phyloP scores from a whole-genome alignment of 306 rosid genomes.

The Prinsepia uniflora region DNA sequence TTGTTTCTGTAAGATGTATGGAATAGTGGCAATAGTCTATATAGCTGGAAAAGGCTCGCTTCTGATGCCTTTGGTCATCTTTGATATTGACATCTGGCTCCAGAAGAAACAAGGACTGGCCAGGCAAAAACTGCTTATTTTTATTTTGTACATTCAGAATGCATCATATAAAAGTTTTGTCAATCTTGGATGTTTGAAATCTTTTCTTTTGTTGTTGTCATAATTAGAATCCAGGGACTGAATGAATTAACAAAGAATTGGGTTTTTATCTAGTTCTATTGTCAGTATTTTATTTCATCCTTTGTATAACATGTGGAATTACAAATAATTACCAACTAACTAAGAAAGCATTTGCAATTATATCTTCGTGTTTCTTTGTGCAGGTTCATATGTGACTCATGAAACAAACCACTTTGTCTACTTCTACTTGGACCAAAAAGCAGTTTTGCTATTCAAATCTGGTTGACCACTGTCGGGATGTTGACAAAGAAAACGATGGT shows the following conservation, averaged over 20 bases:
- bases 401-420: conserved; percentile 97
- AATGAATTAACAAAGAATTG: conserved; percentile 1
- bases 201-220: neutral
- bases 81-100: conserved; percentile 6
- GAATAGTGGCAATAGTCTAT: neutral
- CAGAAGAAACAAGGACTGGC: conserved; percentile 1
- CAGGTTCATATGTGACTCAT: conserved; percentile 98
- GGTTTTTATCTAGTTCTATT: conserved; percentile 19
- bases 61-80: neutral
- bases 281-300: neutral
- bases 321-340: neutral
- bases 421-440: conserved; percentile 98
- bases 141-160: neutral
- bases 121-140: neutral
- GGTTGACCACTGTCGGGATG: conserved; percentile 48
- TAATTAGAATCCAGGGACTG: neutral
- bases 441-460: conserved; percentile 84
- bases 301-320: neutral
- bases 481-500: conserved; percentile 13
- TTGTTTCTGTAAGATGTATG: neutral
- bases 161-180: neutral
- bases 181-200: neutral
- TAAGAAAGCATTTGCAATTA: conserved; percentile 17
- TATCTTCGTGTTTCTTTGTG: conserved; percentile 9
- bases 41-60: neutral